Base-by-base conservation (phyloP, 2,329 filamentous ascomycete genomes). In the Colletotrichum agaves region DNA sequence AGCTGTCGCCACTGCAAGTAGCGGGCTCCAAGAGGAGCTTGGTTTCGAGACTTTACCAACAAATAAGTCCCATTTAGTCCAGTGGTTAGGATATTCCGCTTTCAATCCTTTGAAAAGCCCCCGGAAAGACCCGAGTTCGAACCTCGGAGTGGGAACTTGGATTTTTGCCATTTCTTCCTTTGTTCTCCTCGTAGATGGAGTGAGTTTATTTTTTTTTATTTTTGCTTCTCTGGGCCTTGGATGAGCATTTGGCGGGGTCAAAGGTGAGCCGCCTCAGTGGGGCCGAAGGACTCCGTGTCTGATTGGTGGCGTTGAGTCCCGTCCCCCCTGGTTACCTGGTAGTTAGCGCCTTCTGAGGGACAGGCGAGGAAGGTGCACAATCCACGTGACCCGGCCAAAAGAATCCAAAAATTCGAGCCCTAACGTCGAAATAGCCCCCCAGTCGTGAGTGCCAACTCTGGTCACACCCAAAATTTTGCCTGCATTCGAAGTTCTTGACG, bases 1-100 rank as follows among this genome's bases (percentile, higher is more conserved):
- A 59, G 6, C 31, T 55, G 23, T 12, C 4, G 13, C 31, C 37
- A 37, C 35, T 37, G 11, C 11, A 15, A 3, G 6, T 5, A 21
- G 43, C 17, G 17, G 35, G 8, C 37, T 50, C 15, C 39, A 52
- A 43, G 10, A 2, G 5, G 4, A 43, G 5, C 15, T 50, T 55
- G 31, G 17, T 19, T 35, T 23, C 8, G 3, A 8, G 6, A 19
- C 4, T 5, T n/a, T 10, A 33, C 17, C 37, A 19, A 7, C 31
- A 4, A 62, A 50, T 19, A n/a, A 49, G 33, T 66, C 64, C 64
- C 61, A 67, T 60, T 37, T 67, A 64, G 64, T 64, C 33, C 64
- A 67, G 52, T 55, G 64, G 64, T 67, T 67, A 67, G 64, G 21
- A 67, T 67, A 67, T 39, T 64, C 61, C 61, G 64, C 64, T 67